Percentiles rank a stretch among this genome's conserved stretches.
Conservation (phyloP, 208 protist species). For the Porcisia hertigi region DNA sequence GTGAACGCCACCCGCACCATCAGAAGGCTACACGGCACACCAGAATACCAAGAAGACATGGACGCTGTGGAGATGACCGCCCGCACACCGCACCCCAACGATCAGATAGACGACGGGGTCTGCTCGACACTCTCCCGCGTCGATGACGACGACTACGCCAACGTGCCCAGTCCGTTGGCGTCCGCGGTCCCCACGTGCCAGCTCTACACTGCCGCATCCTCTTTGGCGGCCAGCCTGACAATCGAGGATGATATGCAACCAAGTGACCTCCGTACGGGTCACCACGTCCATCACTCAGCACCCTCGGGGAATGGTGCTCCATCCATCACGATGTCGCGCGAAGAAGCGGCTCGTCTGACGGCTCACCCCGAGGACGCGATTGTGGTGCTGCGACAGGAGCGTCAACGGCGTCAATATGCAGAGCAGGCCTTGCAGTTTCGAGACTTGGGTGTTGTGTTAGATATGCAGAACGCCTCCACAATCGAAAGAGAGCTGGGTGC, state of each 20-base stretch:
- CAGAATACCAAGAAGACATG: not conserved
- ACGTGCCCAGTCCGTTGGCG: not conserved
- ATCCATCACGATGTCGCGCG: constrained; percentile 6
- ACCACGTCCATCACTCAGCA: not conserved
- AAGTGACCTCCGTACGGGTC: not conserved
- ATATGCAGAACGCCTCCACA: constrained; percentile 39
- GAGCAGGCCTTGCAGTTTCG: constrained; percentile 58
- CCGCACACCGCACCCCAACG: not conserved
- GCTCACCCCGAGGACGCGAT: constrained; percentile 29
- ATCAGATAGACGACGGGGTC: constrained; percentile 36
- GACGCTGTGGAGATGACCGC: not conserved
- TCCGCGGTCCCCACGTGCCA: constrained; percentile 7
- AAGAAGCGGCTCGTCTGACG: constrained; percentile 14
- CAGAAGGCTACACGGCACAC: not conserved
- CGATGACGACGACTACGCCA: constrained; percentile 19
- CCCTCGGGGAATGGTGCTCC: not conserved
- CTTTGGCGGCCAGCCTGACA: constrained; percentile 1
- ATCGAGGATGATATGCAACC: constrained; percentile 10
- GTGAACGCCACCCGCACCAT: not conserved
- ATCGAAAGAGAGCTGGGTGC: constrained; percentile 53
- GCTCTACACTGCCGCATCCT: constrained; percentile 30
- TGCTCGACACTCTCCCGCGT: constrained; percentile 35
- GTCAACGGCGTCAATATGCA: constrained; percentile 40
- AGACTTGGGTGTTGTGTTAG: constrained; percentile 50
- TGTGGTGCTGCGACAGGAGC: constrained; percentile 47